Evolutionary conservation across 2,329 filamentous ascomycete genomes (phyloP).

Genomic region (Penicillium vulpinum): DNA sequence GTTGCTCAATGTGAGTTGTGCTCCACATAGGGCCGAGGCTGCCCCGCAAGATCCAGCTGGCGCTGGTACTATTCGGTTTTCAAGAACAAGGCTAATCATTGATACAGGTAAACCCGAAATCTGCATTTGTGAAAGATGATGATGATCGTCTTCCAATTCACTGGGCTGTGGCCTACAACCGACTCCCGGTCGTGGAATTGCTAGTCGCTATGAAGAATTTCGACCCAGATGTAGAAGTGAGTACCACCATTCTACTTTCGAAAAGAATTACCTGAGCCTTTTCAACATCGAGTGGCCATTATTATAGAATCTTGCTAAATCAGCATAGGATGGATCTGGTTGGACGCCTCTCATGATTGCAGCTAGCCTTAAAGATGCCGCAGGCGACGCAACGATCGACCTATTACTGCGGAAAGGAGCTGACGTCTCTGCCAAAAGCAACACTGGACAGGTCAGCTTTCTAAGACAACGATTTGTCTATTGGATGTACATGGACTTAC

Average conservation of each 20-base stretch:
- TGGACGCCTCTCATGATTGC: constrained; percentile 56
- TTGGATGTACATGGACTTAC: constrained; percentile 3
- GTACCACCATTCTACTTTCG: background rate
- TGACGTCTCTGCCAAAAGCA: constrained; percentile 47
- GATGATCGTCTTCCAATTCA: constrained; percentile 90
- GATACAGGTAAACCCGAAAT: constrained; percentile 73
- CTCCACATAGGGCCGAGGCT: constrained; percentile 12
- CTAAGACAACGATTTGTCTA: background rate
- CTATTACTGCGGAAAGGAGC: constrained; percentile 49
- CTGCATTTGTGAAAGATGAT: constrained; percentile 71
- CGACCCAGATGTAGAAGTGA: constrained; percentile 77
- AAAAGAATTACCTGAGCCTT: background rate
- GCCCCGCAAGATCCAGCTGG: constrained; percentile 28
- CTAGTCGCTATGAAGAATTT: constrained; percentile 71
- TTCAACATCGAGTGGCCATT: too few species aligned
- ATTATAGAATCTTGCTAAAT: background rate
- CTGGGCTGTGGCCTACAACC: constrained; percentile 88
- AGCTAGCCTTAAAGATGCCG: constrained; percentile 47
- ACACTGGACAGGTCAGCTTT: constrained; percentile 42
- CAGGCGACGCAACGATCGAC: constrained; percentile 48
- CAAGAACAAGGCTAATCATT: constrained; percentile 3
- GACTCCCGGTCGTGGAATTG: constrained; percentile 69
- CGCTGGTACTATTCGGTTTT: background rate
- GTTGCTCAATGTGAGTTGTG: constrained; percentile 61
- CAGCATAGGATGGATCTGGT: constrained; percentile 46